phyloP scores from a whole-genome alignment of 2,329 filamentous ascomycete species.

The Curvularia eragrostidis region DNA sequence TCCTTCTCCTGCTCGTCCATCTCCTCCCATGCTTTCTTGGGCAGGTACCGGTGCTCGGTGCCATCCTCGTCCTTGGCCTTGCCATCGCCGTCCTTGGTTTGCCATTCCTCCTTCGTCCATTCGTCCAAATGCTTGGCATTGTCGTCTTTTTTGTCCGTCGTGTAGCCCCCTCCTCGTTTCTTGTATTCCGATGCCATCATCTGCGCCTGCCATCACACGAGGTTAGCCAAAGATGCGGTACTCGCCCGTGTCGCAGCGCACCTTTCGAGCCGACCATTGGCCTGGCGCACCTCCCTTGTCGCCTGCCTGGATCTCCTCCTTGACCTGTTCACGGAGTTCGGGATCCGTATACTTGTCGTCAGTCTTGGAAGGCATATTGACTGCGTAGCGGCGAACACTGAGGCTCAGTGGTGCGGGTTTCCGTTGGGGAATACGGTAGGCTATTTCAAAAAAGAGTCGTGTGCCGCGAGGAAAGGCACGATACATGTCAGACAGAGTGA shows the following conservation, averaged over 20 bases:
- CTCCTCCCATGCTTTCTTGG: constrained; percentile 58
- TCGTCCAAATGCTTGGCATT: constrained; percentile 54
- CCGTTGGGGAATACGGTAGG: background rate
- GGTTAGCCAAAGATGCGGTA: background rate
- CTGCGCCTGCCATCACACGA: constrained; percentile 46
- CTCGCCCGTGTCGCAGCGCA: constrained; percentile 16
- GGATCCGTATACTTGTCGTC: constrained; percentile 57
- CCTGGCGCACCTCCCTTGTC: constrained; percentile 58
- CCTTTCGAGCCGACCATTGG: constrained; percentile 59
- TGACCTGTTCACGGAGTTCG: constrained; percentile 55
- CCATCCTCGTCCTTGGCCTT: constrained; percentile 52
- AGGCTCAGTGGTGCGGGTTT: background rate
- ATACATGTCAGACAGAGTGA: constrained; percentile 9
- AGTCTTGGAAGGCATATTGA: constrained; percentile 51
- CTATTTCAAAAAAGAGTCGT: background rate
- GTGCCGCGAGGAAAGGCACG: background rate
- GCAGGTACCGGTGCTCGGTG: constrained; percentile 22
- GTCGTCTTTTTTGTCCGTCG: constrained; percentile 54
- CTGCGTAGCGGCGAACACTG: background rate
- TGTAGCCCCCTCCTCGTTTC: constrained; percentile 57
- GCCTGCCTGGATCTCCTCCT: constrained; percentile 54
- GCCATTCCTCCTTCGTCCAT: constrained; percentile 59
- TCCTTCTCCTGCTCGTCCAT: constrained; percentile 50
- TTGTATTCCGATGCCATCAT: constrained; percentile 58
- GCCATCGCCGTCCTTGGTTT: constrained; percentile 57